Evolutionary conservation across 192 early-diverging fungal species (phyloP), one percentile per base, ranked within the genome.

Genomic region (Backusella psychrophila): DNA sequence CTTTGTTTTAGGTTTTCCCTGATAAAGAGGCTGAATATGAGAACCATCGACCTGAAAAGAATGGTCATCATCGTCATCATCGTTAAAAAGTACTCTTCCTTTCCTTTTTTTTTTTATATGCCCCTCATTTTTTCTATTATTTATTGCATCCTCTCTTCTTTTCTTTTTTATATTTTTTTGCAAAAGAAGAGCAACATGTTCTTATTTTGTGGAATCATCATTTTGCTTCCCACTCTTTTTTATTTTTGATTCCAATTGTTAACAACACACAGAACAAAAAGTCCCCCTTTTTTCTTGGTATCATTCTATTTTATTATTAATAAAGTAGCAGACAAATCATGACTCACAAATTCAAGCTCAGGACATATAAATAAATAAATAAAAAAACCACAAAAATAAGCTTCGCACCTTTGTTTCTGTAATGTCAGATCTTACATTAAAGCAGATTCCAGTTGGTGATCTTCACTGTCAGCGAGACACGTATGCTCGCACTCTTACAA

Each of bases 391-490:
- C 1, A 41, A 53, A 49, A 49, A 49, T 2, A 53, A 53, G 14
- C 46, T 52, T n/a, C 21, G 8, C 52, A 6, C 6, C 8, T 53
- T n/a, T 21, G 21, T 53, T 23, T 1, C 17, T 53, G 21, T 21
- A 6, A 56, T 69, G 67, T 35, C 67, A 8, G 67, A 69, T 38
- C 53, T 56, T 56, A 36, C 69, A n/a, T 56, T 79, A 29, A 71
- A 77, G 1, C 85, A 87, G 46, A 76, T 87, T 49, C 82, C 86
- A 15, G 91, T 92, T 6, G 91, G 91, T 17, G 76, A 80, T 53
- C 74, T 92, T 17, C 85, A 87, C 34, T 92, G 91, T 73, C 91
- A 92, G 75, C 77, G 81, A 39, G 81, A 89, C 59, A 85, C 89
- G 6, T 91, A 85, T 77, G 78, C 83, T 31, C 75, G 53, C 26